Base-by-base conservation (phyloP, 345 rosid genomes). In the Citrus hindsii region DNA sequence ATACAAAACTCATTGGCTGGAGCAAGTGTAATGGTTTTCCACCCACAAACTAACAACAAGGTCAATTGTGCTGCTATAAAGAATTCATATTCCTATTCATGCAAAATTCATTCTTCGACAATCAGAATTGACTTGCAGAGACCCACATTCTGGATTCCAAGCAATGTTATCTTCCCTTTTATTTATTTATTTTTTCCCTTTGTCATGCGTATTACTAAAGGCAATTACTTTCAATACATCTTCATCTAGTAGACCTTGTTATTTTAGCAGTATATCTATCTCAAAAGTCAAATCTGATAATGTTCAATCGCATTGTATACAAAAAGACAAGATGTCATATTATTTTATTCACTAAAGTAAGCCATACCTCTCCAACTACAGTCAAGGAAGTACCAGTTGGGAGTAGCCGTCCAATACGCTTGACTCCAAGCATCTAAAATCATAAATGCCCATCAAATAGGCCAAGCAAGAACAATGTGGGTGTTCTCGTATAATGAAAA, bases 401-500 rank as follows among this genome's bases (percentile, higher is more conserved):
- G 79, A 95, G 98, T 69, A 95, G 94, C 35, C 97, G 84, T 79
- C 93, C 98, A 76, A 92, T 90, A 24, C 93, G 89, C 88, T 96
- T 96, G 35, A 96, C 96, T 77, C 99, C 99, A 83, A 96, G 98
- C 97, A 93, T 93, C 99, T 95, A 85, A 79, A 81, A 83, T 70
- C 21, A 78, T 24, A 72, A 62, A 58, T 5, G 30, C 77, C 22
- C 66, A 78, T 79, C 56, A 83, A 61, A 82, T n/a, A 48, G 71
- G 76, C 74, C 60, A 80, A 35, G 40, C 68, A 18, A 46, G 35
- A 74, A 73, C 19, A 25, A 28, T 38, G 28, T 18, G 13, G 53
- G 28, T 35, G 42, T 46, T 38, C 21, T 25, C 35, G 27, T 18
- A 40, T 27, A 12, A 58, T n/a, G 62, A 46, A 78, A 60, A 78